A percentile compares a stretch with the other conserved stretches of the same genome.
These are phyloP conservation scores for Leishmania gerbilli DNA, from an alignment of 208 protist genomes.

Conservation along the genomic window DNA sequence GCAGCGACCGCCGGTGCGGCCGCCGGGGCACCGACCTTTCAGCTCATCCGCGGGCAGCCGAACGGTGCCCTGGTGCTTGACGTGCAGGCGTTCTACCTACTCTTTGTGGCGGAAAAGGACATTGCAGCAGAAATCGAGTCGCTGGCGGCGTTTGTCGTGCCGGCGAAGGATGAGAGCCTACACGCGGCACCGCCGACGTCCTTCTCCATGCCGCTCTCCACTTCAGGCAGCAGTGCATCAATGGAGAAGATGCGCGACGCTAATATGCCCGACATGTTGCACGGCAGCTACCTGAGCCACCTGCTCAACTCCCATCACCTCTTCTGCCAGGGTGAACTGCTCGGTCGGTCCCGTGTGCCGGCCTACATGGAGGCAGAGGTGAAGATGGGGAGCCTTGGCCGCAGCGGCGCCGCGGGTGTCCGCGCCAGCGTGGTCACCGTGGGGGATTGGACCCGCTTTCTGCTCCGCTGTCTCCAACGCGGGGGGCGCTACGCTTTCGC, in stretches of 20 bases:
- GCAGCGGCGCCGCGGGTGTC: background rate
- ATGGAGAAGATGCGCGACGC: background rate
- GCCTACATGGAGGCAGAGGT: conserved; percentile 17
- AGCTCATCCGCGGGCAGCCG: conserved; percentile 14
- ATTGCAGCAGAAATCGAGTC: background rate
- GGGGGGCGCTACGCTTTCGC: conserved; percentile 13
- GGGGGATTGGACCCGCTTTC: conserved; percentile 1
- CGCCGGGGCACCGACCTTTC: background rate
- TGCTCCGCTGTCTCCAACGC: background rate
- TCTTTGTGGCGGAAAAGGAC: conserved; percentile 12
- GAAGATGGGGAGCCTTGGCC: background rate
- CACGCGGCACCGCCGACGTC: background rate
- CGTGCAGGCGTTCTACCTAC: conserved; percentile 20
- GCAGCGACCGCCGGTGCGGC: background rate
- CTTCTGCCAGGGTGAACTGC: conserved; percentile 27
- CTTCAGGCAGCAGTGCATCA: background rate
- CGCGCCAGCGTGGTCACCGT: background rate
- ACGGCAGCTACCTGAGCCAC: conserved; percentile 19
- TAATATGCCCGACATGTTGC: background rate
- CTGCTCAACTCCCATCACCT: conserved; percentile 20
- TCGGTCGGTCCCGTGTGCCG: conserved; percentile 16
- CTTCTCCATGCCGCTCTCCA: background rate
- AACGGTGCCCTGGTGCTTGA: conserved; percentile 13
- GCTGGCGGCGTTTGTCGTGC: background rate
- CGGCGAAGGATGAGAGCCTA: background rate